Percentiles rank a stretch among this genome's conserved stretches.
These are phyloP conservation scores for Penicillium diatomitis DNA, from an alignment of 495 filamentous ascomycete species.

Conservation along the genomic window DNA sequence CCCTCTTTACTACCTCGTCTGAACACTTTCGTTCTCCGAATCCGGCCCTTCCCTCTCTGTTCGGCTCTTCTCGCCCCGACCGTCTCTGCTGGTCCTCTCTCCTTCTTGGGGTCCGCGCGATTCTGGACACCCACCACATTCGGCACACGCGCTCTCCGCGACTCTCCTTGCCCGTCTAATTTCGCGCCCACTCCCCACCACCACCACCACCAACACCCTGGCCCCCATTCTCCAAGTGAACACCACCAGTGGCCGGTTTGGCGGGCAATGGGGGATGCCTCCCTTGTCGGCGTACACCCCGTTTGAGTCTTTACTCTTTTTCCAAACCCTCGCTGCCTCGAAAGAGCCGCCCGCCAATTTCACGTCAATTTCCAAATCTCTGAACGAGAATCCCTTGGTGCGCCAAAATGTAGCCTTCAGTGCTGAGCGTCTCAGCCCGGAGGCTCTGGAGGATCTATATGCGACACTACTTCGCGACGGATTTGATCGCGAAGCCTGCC, in stretches of 20 bases:
- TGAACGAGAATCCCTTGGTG: conserved; percentile 63
- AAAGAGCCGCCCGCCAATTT: conserved; percentile 60
- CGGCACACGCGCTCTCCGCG: conserved; percentile 4
- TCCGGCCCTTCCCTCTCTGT: no score
- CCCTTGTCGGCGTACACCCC: conserved; percentile 62
- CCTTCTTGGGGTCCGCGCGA: neutral
- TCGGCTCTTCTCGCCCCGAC: no score
- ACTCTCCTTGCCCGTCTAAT: neutral
- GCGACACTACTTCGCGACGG: conserved; percentile 69
- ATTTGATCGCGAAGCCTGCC: conserved; percentile 23
- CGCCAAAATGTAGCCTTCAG: conserved; percentile 60
- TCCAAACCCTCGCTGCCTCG: conserved; percentile 67
- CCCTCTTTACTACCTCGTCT: no score
- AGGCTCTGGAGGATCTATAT: conserved; percentile 71
- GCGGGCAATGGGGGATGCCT: conserved; percentile 45
- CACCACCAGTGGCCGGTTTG: conserved; percentile 33
- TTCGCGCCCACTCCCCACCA: conserved; percentile 1
- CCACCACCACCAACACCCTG: conserved; percentile 24
- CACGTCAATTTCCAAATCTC: conserved; percentile 57
- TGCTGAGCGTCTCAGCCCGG: conserved; percentile 61
- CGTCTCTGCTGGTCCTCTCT: no score
- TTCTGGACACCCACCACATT: conserved; percentile 2
- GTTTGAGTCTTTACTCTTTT: conserved; percentile 81
- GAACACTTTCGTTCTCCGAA: no score
- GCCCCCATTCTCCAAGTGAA: conserved; percentile 32